Base-by-base conservation (phyloP, 148 eudicot species). In the Rhododendron ovatum region DNA sequence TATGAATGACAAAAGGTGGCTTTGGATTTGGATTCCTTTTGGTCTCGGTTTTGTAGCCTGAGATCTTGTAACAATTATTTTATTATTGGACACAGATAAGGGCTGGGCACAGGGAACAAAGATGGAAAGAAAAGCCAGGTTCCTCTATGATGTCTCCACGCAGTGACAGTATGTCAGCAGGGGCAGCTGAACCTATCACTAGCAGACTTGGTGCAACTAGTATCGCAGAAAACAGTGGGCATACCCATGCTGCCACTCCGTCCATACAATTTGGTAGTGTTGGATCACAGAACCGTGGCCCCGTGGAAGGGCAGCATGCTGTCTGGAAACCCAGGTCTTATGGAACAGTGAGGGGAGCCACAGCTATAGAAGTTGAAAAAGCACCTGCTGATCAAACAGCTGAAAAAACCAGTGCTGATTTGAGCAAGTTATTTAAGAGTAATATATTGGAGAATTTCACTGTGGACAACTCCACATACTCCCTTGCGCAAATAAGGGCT, bases 401-500 rank as follows among this genome's bases (percentile, higher is more conserved):
- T 65, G 91, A 79, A 35, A 88, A 84, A 88, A 73, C 33, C 30
- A 85, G 83, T 35, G 86, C 87, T 78, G 87, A 71, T 78, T 82
- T 87, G 88, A 90, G 88, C 84, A 86, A 87, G 87, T 59, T 92
- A 78, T 87, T 90, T 87, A 87, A 78, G 74, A 87, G 87, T 4
- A 91, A 91, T 82, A 35, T 92, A 59, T 82, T 94, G 88, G 96
- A 94, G 83, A 94, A 89, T 50, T 95, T 97, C 86, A 91, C 86
- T 26, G 98, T 94, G 73, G 96, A 97, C 90, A 94, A 91, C 65
- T 82, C 89, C 22, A 93, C 96, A n/a, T 94, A 89, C 85, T 91
- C 99, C 30, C 85, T 67, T 84, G 98, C 98, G 22, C 92, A 93
- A 93, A 89, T 97, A 84, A 92, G 98, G 88, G 99, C 98, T 10